Evolutionary conservation across 129 eudicot genomes (phyloP).

Genomic region (Apium graveolens): DNA sequence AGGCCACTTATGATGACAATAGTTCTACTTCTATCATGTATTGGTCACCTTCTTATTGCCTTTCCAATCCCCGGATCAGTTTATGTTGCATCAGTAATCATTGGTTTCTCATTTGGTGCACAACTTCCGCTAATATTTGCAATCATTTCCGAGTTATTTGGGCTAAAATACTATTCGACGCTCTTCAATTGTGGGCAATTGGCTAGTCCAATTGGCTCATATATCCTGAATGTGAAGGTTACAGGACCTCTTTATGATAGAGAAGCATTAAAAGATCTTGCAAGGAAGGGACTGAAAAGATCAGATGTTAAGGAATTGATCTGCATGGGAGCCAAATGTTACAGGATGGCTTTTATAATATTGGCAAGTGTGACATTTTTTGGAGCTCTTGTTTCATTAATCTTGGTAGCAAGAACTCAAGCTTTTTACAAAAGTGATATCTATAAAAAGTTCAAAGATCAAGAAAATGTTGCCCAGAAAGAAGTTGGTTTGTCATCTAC

Average conservation of each 20-base stretch:
- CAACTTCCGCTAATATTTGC: constrained; percentile 24
- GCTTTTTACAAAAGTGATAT: constrained; percentile 24
- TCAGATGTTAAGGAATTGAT: constrained; percentile 19
- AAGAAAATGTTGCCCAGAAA: constrained; percentile 7
- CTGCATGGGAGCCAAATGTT: constrained; percentile 21
- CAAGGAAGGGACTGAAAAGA: constrained; percentile 13
- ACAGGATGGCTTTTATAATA: constrained; percentile 16
- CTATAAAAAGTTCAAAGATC: constrained; percentile 24
- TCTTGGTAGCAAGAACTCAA: constrained; percentile 28
- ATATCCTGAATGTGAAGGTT: constrained; percentile 29
- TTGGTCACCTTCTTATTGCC: constrained; percentile 33
- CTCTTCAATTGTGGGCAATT: constrained; percentile 29
- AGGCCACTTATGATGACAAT: constrained; percentile 31
- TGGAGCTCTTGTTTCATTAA: constrained; percentile 21
- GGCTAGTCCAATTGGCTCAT: constrained; percentile 39
- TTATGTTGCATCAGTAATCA: constrained; percentile 31
- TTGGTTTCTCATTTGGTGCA: constrained; percentile 37
- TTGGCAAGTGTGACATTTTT: constrained; percentile 20
- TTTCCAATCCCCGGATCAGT: constrained; percentile 33
- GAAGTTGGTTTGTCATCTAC: background rate
- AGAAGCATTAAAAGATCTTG: constrained; percentile 26
- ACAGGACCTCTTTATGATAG: constrained; percentile 26
- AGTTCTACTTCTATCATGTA: constrained; percentile 20
- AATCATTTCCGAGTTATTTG: constrained; percentile 38
- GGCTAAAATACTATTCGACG: constrained; percentile 33